Conservation (phyloP, 2,329 filamentous ascomycete species). For the Diplodia mutila region DNA sequence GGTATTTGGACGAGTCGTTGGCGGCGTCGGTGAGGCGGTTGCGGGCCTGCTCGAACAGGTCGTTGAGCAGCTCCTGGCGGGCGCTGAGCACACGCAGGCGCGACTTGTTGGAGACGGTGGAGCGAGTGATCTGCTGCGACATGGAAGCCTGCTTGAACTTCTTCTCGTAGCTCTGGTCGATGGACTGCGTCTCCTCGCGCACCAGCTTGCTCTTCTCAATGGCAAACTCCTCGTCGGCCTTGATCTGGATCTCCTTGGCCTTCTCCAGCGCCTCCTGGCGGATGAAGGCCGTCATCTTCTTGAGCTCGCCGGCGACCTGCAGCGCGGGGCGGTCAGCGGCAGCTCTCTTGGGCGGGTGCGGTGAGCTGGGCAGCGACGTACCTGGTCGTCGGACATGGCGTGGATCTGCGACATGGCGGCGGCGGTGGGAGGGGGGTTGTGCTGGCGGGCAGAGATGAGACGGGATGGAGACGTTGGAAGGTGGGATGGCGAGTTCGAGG, state of each 20-base stretch:
- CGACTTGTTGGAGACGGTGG: slow-evolving; percentile 94
- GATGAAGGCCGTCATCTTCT: slow-evolving; percentile 99
- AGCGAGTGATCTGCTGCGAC: slow-evolving; percentile 98
- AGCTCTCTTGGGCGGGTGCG: slow-evolving; percentile 27
- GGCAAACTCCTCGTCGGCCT: slow-evolving; percentile 98
- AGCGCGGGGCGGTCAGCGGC: slow-evolving; percentile 27
- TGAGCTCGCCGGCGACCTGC: slow-evolving; percentile 95
- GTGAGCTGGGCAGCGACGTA: slow-evolving; percentile 49
- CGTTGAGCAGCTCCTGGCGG: slow-evolving; percentile 87
- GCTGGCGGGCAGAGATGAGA: slow-evolving; percentile 6
- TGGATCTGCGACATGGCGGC: slow-evolving; percentile 88
- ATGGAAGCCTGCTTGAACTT: slow-evolving; percentile 99
- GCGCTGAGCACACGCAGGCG: slow-evolving; percentile 84
- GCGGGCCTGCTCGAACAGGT: slow-evolving; percentile 80
- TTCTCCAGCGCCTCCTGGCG: slow-evolving; percentile 97
- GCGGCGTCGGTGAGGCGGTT: slow-evolving; percentile 69
- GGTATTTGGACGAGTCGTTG: slow-evolving; percentile 75
- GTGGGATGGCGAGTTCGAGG: neutral
- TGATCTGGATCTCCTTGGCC: slow-evolving; percentile 94
- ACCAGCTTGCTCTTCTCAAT: slow-evolving; percentile 99
- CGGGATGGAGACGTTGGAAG: slow-evolving; percentile 11
- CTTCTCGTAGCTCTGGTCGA: slow-evolving; percentile 93
- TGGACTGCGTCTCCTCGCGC: slow-evolving; percentile 88
- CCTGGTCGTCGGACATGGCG: slow-evolving; percentile 97
- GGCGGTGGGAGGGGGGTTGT: slow-evolving; percentile 38